Base-by-base conservation (phyloP, 1,139 yeast species). In the Saccharomyces uvarum region DNA sequence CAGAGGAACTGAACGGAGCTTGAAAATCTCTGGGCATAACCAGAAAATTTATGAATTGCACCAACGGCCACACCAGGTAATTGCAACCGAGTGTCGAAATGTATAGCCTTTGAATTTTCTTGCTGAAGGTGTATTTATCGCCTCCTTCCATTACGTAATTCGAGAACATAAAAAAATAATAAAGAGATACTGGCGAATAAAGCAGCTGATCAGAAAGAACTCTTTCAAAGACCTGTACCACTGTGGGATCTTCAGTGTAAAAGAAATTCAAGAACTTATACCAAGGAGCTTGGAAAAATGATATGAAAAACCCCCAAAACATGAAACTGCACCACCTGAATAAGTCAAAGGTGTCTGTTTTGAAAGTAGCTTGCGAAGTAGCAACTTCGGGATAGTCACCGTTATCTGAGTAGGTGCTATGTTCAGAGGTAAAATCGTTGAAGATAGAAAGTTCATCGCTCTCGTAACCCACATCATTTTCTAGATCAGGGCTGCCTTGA, bases 31-130 rank as follows among this genome's bases (percentile, higher is more conserved):
- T 75, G 0, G 98, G 97, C 67, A 93, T 81, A 8, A 88, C 67
- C 58, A 89, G 75, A 65, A 93, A 93, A 70, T 93, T 93, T 62
- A 91, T 75, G 63, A 93, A 88, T 69, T 93, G 98, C 6, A 93
- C 95, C 1, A 91, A 82, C 51, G 96, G 95, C 99, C 99, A 93
- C n/a, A 93, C 83, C 55, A 87, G 77, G 69, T 85, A 88, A 69
- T 90, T 91, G 55, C 85, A 82, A 47, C 86, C 82, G 56, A 91
- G 72, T 0, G 98, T 93, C 47, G 84, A 82, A 38, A 91, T 70
- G 68, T 89, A 91, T 4, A 86, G 75, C 56, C 78, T 80, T 58
- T 78, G 75, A 54, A 90, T 75, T 71, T 88, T 90, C 5, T 70
- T 75, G 54, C 78, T 77, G 21, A 91, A 78, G 13, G 86, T 87